These are phyloP conservation scores for Calonectria pteridis DNA, from an alignment of 2,329 filamentous ascomycete genomes.

Conservation along the genomic window DNA sequence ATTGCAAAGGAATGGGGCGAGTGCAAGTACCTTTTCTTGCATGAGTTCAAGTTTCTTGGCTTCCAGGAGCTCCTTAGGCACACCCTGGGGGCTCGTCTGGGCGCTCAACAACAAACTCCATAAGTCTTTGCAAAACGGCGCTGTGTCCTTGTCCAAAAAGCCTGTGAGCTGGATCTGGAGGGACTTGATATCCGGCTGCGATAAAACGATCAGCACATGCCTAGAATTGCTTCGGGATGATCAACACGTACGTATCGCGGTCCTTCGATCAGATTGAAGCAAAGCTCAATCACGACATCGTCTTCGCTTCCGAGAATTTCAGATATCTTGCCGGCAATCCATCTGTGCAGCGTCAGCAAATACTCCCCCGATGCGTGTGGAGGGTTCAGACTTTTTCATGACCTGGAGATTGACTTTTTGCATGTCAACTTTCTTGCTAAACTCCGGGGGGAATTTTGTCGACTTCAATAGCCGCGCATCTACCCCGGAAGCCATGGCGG, in stretches of 20 bases:
- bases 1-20: background rate
- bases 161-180: conserved; percentile 95
- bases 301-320: conserved; percentile 93
- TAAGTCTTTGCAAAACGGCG: conserved; percentile 90
- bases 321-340: conserved; percentile 91
- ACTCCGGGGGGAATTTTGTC: conserved; percentile 94
- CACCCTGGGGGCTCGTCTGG: conserved; percentile 87
- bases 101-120: conserved; percentile 94
- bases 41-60: conserved; percentile 96
- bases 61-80: conserved; percentile 93
- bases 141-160: conserved; percentile 93
- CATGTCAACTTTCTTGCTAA: conserved; percentile 96
- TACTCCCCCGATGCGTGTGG: background rate
- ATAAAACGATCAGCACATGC: conserved; percentile 42
- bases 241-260: conserved; percentile 75
- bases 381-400: conserved; percentile 84
- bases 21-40: conserved; percentile 83
- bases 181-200: conserved; percentile 92
- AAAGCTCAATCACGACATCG: conserved; percentile 93
- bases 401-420: conserved; percentile 96
- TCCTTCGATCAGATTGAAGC: conserved; percentile 78
- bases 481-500: conserved; percentile 82
- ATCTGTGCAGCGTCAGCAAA: conserved; percentile 66
- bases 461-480: conserved; percentile 90
- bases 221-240: conserved; percentile 15